A percentile compares a stretch with the other conserved stretches of the same genome.
phyloP scores from a whole-genome alignment of 2,329 filamentous ascomycete species.

The Ophiostoma ulmi region DNA sequence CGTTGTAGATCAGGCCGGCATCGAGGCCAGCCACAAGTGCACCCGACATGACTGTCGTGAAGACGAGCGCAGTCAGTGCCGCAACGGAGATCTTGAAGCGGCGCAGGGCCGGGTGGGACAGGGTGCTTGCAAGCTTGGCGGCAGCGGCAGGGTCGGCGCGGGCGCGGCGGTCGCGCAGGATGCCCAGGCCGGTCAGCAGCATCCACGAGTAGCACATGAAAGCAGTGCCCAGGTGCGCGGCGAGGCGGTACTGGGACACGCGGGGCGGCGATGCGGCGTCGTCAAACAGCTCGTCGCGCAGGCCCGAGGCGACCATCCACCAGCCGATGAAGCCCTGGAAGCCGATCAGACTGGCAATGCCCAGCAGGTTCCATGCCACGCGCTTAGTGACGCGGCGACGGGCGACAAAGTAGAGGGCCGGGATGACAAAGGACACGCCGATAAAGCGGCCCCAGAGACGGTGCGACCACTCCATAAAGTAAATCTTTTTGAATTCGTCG shows the following conservation, averaged over 20 bases:
- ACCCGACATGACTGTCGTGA: constrained; percentile 87
- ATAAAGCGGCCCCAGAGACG: constrained; percentile 90
- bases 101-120: constrained; percentile 63
- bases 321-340: constrained; percentile 94
- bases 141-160: constrained; percentile 62
- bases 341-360: constrained; percentile 83
- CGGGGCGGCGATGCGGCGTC: constrained; percentile 85
- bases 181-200: constrained; percentile 79
- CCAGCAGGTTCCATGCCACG: constrained; percentile 72
- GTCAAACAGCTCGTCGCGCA: constrained; percentile 93
- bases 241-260: constrained; percentile 89
- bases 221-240: constrained; percentile 81
- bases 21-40: constrained; percentile 91
- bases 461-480: constrained; percentile 99
- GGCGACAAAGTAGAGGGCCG: constrained; percentile 81
- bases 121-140: constrained; percentile 53
- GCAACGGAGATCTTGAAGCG: constrained; percentile 69
- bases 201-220: constrained; percentile 93
- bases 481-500: constrained; percentile 95
- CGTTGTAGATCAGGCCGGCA: constrained; percentile 96
- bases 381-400: constrained; percentile 69
- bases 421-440: constrained; percentile 81
- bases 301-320: constrained; percentile 99
- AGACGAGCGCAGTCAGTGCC: constrained; percentile 69
- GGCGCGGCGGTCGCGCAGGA: constrained; percentile 72